A percentile compares a stretch with the other conserved stretches of the same genome.
These are phyloP conservation scores for Colletotrichum neosansevieriae DNA, from an alignment of 2,329 filamentous ascomycete genomes.

Conservation along the genomic window DNA sequence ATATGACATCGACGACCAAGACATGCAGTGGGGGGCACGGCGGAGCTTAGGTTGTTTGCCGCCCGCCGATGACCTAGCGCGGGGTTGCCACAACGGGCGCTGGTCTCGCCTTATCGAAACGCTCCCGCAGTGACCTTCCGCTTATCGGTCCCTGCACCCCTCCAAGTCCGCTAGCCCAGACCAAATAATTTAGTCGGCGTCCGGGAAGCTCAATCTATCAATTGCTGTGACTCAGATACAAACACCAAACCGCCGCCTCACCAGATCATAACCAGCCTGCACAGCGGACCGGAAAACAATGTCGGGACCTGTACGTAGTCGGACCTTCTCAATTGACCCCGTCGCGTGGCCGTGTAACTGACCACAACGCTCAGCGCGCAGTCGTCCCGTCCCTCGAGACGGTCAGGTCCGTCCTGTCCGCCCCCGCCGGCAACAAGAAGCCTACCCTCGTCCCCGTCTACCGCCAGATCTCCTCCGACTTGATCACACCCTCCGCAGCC, in stretches of 20 bases:
- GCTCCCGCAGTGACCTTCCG: conserved; percentile 36
- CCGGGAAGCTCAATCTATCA: conserved; percentile 1
- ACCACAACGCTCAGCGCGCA: conserved; percentile 48
- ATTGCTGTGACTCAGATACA: conserved; percentile 36
- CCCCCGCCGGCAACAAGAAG: conserved; percentile 46
- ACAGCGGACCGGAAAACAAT: conserved; percentile 28
- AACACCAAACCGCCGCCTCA: conserved; percentile 13
- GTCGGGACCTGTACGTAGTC: conserved; percentile 38
- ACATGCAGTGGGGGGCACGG: conserved; percentile 4
- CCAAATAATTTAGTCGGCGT: conserved; percentile 30
- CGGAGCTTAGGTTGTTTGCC: conserved; percentile 19
- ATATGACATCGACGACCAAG: background rate
- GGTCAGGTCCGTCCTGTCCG: conserved; percentile 56
- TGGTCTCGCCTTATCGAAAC: conserved; percentile 32
- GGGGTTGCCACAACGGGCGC: conserved; percentile 39
- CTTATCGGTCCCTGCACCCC: conserved; percentile 38
- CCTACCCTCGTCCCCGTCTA: conserved; percentile 85
- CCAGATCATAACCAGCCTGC: conserved; percentile 11
- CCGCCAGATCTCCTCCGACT: conserved; percentile 88
- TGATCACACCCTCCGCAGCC: conserved; percentile 93
- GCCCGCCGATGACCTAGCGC: conserved; percentile 12
- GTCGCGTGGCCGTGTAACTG: background rate
- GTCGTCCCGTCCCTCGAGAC: conserved; percentile 61
- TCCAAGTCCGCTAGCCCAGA: conserved; percentile 27
- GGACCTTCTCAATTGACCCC: conserved; percentile 19